Conservation (phyloP, 306 rosid species). For the Castanospermum australe region DNA sequence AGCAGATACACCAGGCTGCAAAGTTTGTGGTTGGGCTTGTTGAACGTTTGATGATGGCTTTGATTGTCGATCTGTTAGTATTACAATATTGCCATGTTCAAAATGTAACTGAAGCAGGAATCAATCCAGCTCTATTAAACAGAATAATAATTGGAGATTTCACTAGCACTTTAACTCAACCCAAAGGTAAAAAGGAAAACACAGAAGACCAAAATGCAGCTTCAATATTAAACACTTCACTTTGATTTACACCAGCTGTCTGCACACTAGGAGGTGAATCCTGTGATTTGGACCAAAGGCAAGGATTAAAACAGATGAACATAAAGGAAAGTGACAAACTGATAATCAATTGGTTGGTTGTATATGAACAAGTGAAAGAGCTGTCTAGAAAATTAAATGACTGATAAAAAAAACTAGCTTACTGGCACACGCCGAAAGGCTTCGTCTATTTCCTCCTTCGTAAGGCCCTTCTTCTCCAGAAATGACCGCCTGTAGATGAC, state of each 20-base stretch:
- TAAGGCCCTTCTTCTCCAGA: slow-evolving; percentile 90
- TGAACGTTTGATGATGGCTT: slow-evolving; percentile 49
- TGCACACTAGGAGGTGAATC: slow-evolving; percentile 72
- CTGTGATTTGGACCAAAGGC: slow-evolving; percentile 41
- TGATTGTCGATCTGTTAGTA: slow-evolving; percentile 55
- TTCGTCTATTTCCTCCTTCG: slow-evolving; percentile 98
- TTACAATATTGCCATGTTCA: slow-evolving; percentile 23
- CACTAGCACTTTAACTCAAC: slow-evolving; percentile 13
- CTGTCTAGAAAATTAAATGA: neutral
- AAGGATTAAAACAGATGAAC: slow-evolving; percentile 19
- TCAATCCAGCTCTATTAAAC: slow-evolving; percentile 8
- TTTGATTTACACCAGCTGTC: slow-evolving; percentile 65
- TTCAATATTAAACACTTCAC: slow-evolving; percentile 31
- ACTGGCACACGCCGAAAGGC: slow-evolving; percentile 93
- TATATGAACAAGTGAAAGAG: neutral
- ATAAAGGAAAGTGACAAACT: neutral
- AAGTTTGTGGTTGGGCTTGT: slow-evolving; percentile 49
- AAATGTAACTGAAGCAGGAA: slow-evolving; percentile 13
- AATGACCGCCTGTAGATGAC: slow-evolving; percentile 84
- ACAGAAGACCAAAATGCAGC: neutral
- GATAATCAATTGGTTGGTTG: neutral
- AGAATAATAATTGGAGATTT: slow-evolving; percentile 6
- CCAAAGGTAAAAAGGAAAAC: neutral
- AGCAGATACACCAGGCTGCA: slow-evolving; percentile 57
- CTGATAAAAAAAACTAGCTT: slow-evolving; percentile 30